Percentiles rank a stretch among this genome's conserved stretches.
Conservation (phyloP, 129 eudicot species). For the Solidago caesia region DNA sequence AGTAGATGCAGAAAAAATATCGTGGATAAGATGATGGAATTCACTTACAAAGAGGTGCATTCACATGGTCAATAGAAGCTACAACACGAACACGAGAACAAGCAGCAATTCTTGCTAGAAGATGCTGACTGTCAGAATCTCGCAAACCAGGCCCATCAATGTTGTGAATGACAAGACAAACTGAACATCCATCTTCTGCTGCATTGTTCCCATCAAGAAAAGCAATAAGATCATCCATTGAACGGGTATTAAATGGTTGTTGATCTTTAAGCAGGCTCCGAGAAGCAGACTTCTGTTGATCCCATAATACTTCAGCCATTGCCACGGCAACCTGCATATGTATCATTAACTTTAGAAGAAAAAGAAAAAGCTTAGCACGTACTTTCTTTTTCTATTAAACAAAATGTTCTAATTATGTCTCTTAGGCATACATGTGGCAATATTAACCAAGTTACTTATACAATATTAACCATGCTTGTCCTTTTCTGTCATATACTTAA, state of each 20-base stretch:
- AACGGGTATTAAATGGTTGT: slow-evolving; percentile 60
- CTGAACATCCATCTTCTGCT: slow-evolving; percentile 47
- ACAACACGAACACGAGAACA: slow-evolving; percentile 77
- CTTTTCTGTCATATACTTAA: too few species aligned
- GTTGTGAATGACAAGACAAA: slow-evolving; percentile 77
- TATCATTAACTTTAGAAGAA: slow-evolving; percentile 10
- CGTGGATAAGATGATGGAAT: slow-evolving; percentile 8
- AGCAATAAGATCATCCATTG: slow-evolving; percentile 76
- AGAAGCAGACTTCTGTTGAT: slow-evolving; percentile 55
- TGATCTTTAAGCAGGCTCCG: slow-evolving; percentile 41
- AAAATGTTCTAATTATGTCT: neutral
- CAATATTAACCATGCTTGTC: too few species aligned
- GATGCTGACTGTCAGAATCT: slow-evolving; percentile 81
- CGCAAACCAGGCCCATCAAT: slow-evolving; percentile 96
- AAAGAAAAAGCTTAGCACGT: neutral
- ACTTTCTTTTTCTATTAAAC: neutral
- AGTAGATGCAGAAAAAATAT: neutral
- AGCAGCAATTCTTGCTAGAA: slow-evolving; percentile 80
- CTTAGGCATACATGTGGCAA: neutral
- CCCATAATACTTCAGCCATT: slow-evolving; percentile 80
- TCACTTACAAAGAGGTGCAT: slow-evolving; percentile 82
- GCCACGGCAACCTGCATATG: slow-evolving; percentile 57
- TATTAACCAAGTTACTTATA: neutral
- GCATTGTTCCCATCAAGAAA: slow-evolving; percentile 68
- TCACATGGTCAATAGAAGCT: slow-evolving; percentile 92